Base-by-base conservation (phyloP, 2,329 filamentous ascomycete genomes). In the Botryotinia calthae region DNA sequence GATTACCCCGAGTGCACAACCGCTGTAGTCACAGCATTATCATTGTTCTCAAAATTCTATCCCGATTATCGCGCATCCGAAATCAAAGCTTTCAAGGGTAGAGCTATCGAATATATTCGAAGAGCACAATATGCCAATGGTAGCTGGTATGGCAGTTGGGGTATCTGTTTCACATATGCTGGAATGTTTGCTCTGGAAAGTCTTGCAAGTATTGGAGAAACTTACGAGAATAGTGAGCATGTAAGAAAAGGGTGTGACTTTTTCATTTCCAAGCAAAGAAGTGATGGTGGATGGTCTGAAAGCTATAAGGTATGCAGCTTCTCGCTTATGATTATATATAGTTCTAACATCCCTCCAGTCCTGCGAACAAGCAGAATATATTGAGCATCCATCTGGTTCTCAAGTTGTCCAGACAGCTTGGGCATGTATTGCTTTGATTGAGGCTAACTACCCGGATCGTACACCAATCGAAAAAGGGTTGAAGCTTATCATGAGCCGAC, bases 1-100 rank as follows among this genome's bases (percentile, higher is more conserved):
- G 94, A 97, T 81, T 98, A 99, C 80, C 94, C 95, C 0, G 96
- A 99, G 82, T 99, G 96, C 84, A 99, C 96, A 0, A 98, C 96
- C 3, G 95, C 96, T 0, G 94, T 94, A 44, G 92, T 99, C 5
- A 98, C 93, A 1, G 94, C 93, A 0, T 85, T 99, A 31, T 92
- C 91, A 7, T 86, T 95, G 2, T 98, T 98, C 85, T 88, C 89
- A 76, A 87, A 91, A 79, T 87, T 93, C 81, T 97, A 94, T 85
- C 94, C 95, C 0, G 85, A 91, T 42, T 97, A 99, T 82, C 89
- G 95, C 67, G 81, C 87, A 0, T 82, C 87, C 0, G 95, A 98
- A 74, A 95, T 99, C 76, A 85, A 88, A 14, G 81, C 80, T 0
- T 94, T 96, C 78, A 91, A 96, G 76, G 84, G 85, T 31, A 87